phyloP scores from a whole-genome alignment of 208 protist genomes.

The Lotmaria passim region DNA sequence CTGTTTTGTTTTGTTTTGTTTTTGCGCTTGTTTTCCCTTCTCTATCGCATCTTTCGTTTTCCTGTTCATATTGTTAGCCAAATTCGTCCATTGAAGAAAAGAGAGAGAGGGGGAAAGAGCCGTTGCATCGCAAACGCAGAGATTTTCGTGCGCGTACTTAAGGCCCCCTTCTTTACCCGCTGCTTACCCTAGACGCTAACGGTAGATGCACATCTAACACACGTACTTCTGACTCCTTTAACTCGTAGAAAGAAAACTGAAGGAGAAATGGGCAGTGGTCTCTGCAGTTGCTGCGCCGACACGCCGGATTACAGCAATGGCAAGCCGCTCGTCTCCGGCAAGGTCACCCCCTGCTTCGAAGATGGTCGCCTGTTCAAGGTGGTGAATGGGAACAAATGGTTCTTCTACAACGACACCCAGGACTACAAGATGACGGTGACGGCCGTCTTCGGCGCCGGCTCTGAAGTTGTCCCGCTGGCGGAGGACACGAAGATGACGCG shows the following conservation, averaged over 20 bases:
- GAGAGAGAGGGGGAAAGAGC: too few species aligned
- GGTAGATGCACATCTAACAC: too few species aligned
- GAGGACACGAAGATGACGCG: slow-evolving; percentile 35
- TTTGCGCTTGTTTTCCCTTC: not conserved
- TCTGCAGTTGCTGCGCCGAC: slow-evolving; percentile 35
- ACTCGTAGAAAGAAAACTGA: slow-evolving; percentile 14
- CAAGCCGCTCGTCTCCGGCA: slow-evolving; percentile 49
- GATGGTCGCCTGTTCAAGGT: slow-evolving; percentile 67
- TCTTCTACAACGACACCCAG: slow-evolving; percentile 86
- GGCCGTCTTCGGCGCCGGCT: slow-evolving; percentile 49
- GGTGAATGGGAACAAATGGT: slow-evolving; percentile 61
- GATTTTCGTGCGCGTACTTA: too few species aligned
- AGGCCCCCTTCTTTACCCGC: too few species aligned
- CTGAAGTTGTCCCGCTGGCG: slow-evolving; percentile 21
- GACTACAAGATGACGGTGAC: slow-evolving; percentile 68
- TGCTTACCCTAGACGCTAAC: too few species aligned
- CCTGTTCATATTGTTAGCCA: too few species aligned
- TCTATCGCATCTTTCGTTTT: not conserved
- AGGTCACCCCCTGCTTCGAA: slow-evolving; percentile 61
- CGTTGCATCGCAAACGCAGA: too few species aligned
- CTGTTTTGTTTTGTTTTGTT: not conserved
- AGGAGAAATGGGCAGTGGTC: slow-evolving; percentile 33
- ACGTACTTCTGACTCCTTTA: too few species aligned
- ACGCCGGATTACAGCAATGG: slow-evolving; percentile 42
- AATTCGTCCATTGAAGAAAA: too few species aligned